Evolutionary conservation across 192 early-diverging fungal species (phyloP).

Genomic region (Coemansia sp.): DNA sequence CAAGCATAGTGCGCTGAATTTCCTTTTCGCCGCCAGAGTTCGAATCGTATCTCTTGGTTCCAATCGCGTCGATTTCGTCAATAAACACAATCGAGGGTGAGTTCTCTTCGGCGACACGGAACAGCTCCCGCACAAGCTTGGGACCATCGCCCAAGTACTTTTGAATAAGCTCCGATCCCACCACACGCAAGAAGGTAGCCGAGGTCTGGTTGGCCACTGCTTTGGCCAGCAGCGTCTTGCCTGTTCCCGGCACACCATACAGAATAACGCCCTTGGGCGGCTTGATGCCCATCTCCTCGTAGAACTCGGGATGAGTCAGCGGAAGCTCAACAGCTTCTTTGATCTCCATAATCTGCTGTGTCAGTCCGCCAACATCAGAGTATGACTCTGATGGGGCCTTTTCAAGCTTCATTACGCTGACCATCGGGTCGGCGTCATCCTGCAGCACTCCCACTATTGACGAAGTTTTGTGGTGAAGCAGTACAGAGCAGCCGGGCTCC

Average conservation of each 20-base stretch:
- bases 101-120: slow-evolving; percentile 94
- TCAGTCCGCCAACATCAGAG: slow-evolving; percentile 95
- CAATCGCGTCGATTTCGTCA: slow-evolving; percentile 98
- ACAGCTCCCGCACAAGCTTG: slow-evolving; percentile 95
- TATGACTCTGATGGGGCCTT: slow-evolving; percentile 99
- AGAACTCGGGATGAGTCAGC: slow-evolving; percentile 93
- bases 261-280: slow-evolving; percentile 97
- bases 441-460: slow-evolving; percentile 92
- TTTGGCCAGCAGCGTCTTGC: slow-evolving; percentile 94
- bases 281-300: slow-evolving; percentile 98
- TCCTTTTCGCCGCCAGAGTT: slow-evolving; percentile 94
- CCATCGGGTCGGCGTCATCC: slow-evolving; percentile 97
- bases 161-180: slow-evolving; percentile 97
- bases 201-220: slow-evolving; percentile 98
- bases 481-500: slow-evolving; percentile 93
- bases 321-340: slow-evolving; percentile 97
- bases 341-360: slow-evolving; percentile 97
- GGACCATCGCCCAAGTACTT: slow-evolving; percentile 99
- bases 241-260: slow-evolving; percentile 91
- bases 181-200: slow-evolving; percentile 95
- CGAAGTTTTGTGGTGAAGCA: slow-evolving; percentile 89
- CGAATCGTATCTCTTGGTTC: slow-evolving; percentile 96
- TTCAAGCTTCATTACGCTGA: slow-evolving; percentile 98
- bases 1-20: slow-evolving; percentile 96
- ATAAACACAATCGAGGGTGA: slow-evolving; percentile 98